phyloP scores from a whole-genome alignment of 768 basidiomycete species.

The Pulveroboletus frians region DNA sequence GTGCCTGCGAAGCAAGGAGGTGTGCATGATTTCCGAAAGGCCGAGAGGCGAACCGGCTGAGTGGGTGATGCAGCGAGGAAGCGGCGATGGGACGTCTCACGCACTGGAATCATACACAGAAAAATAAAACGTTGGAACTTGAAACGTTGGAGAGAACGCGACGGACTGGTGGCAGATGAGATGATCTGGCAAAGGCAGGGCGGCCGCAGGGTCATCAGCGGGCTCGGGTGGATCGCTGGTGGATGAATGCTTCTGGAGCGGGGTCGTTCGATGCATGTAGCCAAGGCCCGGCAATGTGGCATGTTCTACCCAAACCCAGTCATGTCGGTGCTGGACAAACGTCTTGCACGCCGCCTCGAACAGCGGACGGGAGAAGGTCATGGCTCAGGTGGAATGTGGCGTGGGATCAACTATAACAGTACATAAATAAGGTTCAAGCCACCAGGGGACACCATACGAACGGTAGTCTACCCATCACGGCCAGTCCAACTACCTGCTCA shows the following conservation, averaged over 20 bases:
- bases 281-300: conserved; percentile 43
- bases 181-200: conserved; percentile 24
- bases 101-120: conserved; percentile 60
- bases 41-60: conserved; percentile 62
- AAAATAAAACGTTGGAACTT: conserved; percentile 83
- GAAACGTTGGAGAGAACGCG: conserved; percentile 73
- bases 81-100: conserved; percentile 32
- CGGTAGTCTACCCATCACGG: conserved; percentile 32
- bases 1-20: conserved; percentile 53
- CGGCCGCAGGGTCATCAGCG: conserved; percentile 38
- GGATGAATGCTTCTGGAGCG: conserved; percentile 14
- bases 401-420: conserved; percentile 42
- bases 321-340: conserved; percentile 38
- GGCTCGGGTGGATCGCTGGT: conserved; percentile 15
- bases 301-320: conserved; percentile 64
- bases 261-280: conserved; percentile 41
- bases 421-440: conserved; percentile 58
- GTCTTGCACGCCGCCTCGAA: conserved; percentile 59
- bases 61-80: conserved; percentile 12
- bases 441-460: conserved; percentile 25
- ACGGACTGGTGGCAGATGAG: conserved; percentile 60
- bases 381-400: conserved; percentile 24
- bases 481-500: conserved; percentile 46
- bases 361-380: conserved; percentile 44
- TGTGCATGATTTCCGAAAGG: conserved; percentile 50